Evolutionary conservation across 2,329 filamentous ascomycete species (phyloP).

Genomic region (Fusarium musae): DNA sequence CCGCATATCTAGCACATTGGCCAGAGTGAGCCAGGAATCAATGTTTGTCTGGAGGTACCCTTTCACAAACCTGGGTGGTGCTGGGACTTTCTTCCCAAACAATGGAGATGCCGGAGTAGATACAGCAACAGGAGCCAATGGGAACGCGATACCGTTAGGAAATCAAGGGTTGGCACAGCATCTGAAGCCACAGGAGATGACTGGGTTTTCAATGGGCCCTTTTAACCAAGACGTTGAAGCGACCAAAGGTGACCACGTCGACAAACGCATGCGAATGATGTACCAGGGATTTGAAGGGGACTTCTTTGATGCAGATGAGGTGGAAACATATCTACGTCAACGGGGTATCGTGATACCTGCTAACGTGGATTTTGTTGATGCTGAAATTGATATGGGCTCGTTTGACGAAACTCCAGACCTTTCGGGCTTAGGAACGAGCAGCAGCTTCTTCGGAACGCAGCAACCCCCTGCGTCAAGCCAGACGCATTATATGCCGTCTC

Average conservation of each 20-base stretch:
- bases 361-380: conserved; percentile 68
- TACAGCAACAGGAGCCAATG: not conserved
- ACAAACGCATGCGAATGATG: conserved; percentile 61
- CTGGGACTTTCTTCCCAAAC: conserved; percentile 70
- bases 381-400: conserved; percentile 61
- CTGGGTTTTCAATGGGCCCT: conserved; percentile 58
- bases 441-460: conserved; percentile 25
- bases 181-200: conserved; percentile 37
- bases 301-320: conserved; percentile 81
- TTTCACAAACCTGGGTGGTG: conserved; percentile 73
- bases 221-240: conserved; percentile 55
- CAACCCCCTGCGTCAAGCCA: conserved; percentile 1
- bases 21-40: conserved; percentile 50
- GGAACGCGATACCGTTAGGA: conserved; percentile 43
- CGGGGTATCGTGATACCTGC: conserved; percentile 72
- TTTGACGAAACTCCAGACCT: conserved; percentile 46
- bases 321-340: conserved; percentile 76
- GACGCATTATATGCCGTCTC: conserved; percentile 8
- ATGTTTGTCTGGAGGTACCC: conserved; percentile 70
- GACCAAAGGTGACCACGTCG: conserved; percentile 56
- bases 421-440: not conserved
- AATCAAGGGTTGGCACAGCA: conserved; percentile 51
- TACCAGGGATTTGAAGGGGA: conserved; percentile 75
- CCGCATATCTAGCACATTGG: conserved; percentile 52
- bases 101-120: conserved; percentile 4